A percentile compares a stretch with the other conserved stretches of the same genome.
These are phyloP conservation scores for Haplosporangium sp. DNA, from an alignment of 371 early-diverging fungal genomes.

Conservation along the genomic window DNA sequence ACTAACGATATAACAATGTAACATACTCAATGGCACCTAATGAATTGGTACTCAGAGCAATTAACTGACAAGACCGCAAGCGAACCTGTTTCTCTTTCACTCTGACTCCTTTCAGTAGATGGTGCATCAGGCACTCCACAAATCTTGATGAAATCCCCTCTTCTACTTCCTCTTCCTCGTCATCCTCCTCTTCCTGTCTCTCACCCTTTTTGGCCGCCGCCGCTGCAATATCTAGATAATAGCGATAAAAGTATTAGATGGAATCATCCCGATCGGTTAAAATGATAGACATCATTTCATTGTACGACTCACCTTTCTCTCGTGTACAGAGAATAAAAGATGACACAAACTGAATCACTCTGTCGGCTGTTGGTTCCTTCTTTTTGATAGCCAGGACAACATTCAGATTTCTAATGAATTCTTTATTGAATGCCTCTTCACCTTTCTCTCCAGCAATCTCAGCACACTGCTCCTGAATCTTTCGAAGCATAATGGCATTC, in stretches of 20 bases:
- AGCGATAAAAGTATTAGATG: slow-evolving; percentile 20
- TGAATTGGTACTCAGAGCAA: slow-evolving; percentile 80
- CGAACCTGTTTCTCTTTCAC: slow-evolving; percentile 83
- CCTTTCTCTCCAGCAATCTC: slow-evolving; percentile 63
- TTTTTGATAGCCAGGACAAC: slow-evolving; percentile 79
- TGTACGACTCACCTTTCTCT: slow-evolving; percentile 62
- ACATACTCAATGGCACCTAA: slow-evolving; percentile 85
- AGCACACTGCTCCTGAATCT: slow-evolving; percentile 76
- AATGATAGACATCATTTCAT: not conserved
- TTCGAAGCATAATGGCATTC: slow-evolving; percentile 80
- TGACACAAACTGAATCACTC: slow-evolving; percentile 80
- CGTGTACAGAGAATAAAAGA: slow-evolving; percentile 79
- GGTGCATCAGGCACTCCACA: slow-evolving; percentile 73
- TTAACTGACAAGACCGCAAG: slow-evolving; percentile 82
- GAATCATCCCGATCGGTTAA: too few species aligned
- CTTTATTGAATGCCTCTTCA: slow-evolving; percentile 74
- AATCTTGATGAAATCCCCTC: slow-evolving; percentile 80
- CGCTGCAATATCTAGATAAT: slow-evolving; percentile 34
- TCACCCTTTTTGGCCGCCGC: slow-evolving; percentile 27
- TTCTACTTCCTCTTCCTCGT: slow-evolving; percentile 25
- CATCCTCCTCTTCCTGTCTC: slow-evolving; percentile 54
- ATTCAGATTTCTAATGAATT: slow-evolving; percentile 79
- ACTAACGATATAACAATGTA: not conserved
- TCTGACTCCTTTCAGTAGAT: slow-evolving; percentile 79
- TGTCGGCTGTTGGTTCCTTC: slow-evolving; percentile 79